phyloP scores from a whole-genome alignment of 257 asterid species.

The Solanum appendiculatum region DNA sequence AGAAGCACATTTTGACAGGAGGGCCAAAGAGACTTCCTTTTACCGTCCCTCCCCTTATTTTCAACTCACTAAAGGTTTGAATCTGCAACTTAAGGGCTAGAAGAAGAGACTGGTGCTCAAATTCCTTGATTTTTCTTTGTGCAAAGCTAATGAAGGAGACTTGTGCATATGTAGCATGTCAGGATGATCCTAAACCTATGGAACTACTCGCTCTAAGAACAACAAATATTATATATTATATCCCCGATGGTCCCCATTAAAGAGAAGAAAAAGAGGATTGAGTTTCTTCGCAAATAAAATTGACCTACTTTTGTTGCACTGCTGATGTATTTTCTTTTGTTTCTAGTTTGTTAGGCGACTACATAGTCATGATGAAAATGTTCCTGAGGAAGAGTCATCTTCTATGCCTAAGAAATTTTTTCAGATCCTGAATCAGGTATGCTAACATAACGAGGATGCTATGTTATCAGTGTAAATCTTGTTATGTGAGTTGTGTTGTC shows the following conservation, averaged over 20 bases:
- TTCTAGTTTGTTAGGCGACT: slow-evolving; percentile 77
- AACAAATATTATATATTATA: background rate
- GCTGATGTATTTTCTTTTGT: background rate
- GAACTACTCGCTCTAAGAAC: background rate
- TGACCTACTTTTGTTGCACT: background rate
- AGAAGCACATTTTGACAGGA: slow-evolving; percentile 85
- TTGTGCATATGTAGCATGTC: background rate
- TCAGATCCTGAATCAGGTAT: slow-evolving; percentile 77
- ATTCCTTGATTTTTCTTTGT: background rate
- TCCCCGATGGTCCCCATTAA: background rate
- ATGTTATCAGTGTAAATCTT: background rate
- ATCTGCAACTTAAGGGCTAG: background rate
- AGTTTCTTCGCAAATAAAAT: background rate
- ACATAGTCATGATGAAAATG: slow-evolving; percentile 59
- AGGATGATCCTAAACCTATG: background rate
- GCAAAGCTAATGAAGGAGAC: background rate
- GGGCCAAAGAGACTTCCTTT: slow-evolving; percentile 88
- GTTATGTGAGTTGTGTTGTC: background rate
- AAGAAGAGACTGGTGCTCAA: background rate
- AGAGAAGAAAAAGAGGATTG: background rate
- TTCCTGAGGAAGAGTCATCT: slow-evolving; percentile 55
- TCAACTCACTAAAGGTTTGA: slow-evolving; percentile 74
- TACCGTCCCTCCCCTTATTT: slow-evolving; percentile 87
- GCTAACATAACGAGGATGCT: background rate
- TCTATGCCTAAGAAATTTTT: slow-evolving; percentile 74